Conservation (phyloP, 345 rosid species). For the Linum lewisii region DNA sequence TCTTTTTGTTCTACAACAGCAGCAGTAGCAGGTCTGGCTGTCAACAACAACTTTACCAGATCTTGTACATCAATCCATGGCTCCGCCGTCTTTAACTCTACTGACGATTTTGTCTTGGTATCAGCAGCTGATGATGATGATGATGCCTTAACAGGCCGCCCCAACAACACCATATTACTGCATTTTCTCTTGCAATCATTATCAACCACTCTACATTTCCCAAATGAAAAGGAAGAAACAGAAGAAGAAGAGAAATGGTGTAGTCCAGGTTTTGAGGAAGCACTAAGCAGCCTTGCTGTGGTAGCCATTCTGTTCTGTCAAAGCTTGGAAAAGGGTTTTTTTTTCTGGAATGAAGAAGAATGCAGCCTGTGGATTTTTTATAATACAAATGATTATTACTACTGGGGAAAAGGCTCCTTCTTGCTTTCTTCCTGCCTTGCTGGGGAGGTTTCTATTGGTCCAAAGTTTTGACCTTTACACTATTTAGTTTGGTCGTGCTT, state of each 20-base stretch:
- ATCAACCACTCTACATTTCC: not conserved
- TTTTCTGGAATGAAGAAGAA: not conserved
- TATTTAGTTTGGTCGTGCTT: not conserved
- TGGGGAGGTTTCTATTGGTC: not conserved
- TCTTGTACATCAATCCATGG: slow-evolving; percentile 13
- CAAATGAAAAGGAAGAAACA: slow-evolving; percentile 12
- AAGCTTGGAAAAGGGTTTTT: not conserved
- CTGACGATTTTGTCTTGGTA: slow-evolving; percentile 15
- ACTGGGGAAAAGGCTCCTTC: not conserved
- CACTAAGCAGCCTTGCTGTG: slow-evolving; percentile 28
- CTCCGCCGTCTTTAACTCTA: slow-evolving; percentile 11
- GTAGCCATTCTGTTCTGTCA: slow-evolving; percentile 31
- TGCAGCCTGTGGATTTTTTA: not conserved
- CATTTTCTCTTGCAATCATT: not conserved
- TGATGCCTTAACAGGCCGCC: not conserved
- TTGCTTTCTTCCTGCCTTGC: not conserved
- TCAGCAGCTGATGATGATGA: slow-evolving; percentile 16
- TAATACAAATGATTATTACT: not conserved
- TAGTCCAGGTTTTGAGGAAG: slow-evolving; percentile 3
- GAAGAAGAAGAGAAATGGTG: slow-evolving; percentile 4
- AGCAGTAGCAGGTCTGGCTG: not conserved
- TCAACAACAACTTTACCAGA: slow-evolving; percentile 15
- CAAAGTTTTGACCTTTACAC: not conserved
- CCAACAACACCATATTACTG: too few relatives aligned
- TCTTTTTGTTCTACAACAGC: slow-evolving; percentile 4